Conservation (phyloP, 2,329 filamentous ascomycete species). For the Albifimbria verrucaria region DNA sequence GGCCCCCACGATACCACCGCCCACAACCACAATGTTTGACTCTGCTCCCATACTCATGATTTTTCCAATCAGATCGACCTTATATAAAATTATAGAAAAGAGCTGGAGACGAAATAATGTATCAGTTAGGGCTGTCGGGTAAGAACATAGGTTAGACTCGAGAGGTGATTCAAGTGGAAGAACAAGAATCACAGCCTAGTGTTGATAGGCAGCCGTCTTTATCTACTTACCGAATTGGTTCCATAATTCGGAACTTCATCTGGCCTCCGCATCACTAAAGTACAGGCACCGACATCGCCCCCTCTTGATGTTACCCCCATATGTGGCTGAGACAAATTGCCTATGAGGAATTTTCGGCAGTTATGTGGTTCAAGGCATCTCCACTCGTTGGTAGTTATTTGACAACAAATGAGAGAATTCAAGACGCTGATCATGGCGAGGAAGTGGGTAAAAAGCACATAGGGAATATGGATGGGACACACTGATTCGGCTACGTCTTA, state of each 20-base stretch:
- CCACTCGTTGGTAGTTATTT: too few species aligned
- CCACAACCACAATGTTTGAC: constrained; percentile 17
- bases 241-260: too few species aligned
- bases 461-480: background rate
- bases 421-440: background rate
- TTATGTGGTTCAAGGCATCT: background rate
- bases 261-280: too few species aligned
- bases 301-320: too few species aligned
- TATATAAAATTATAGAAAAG: background rate
- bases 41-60: background rate
- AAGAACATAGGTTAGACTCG: background rate
- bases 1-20: constrained; percentile 24
- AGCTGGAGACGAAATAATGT: background rate
- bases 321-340: too few species aligned
- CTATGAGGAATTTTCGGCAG: background rate
- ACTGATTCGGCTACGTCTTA: background rate
- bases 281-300: too few species aligned
- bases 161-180: too few species aligned
- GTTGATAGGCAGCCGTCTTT: too few species aligned
- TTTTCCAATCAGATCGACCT: background rate
- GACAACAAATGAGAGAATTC: background rate
- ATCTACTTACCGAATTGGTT: too few species aligned
- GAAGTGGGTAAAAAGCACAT: background rate
- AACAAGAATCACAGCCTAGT: too few species aligned
- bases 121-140: background rate